Base-by-base conservation (phyloP, 495 filamentous ascomycete species). In the Penicillium longicatenatum region DNA sequence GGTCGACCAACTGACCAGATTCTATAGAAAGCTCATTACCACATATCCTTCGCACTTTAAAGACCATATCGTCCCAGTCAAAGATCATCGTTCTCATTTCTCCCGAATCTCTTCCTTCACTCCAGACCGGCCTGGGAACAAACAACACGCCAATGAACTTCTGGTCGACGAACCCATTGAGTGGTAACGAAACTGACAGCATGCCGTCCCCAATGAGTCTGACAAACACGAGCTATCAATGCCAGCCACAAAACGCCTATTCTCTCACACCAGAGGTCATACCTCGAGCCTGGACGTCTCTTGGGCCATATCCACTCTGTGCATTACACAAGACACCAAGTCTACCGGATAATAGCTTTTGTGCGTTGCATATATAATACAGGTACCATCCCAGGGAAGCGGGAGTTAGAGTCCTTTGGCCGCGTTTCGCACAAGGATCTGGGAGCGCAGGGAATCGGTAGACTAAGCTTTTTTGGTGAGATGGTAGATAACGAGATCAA, bases 11-110 rank as follows among this genome's bases (percentile, higher is more conserved):
- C 41, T 9, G 8, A 30, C 6, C 7, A 10, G 8, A 16, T 17
- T 41, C 4, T 41, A 21, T n/a, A 68, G 66, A 66, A 54, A 46
- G 30, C 0, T 53, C 63, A 8, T 50, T 68, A 14, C 66, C 66
- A 3, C 63, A 68, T n/a, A 64, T 68, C 2, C 48, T 68, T 30
- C 35, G 21, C 20, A 16, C 20, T 9, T 3, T 53, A 10, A 21
- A 30, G 7, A 11, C 21, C 20, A 12, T 6, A n/a, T 14, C 19
- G 2, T 21, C 21, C 2, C 37, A 11, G 12, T 43, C 31, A 42
- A 53, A 29, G 6, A 43, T 53, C 20, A 30, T 53, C 17, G 35
- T 53, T 35, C 16, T 53, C n/a, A 14, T 29, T 1, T 37, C 50
- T n/a, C 17, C 50, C 5, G 50, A 43, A 21, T 42, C 50, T 22